Conservation (phyloP, 1,284 basidiomycete genomes). For the Blastosporella zonata region DNA sequence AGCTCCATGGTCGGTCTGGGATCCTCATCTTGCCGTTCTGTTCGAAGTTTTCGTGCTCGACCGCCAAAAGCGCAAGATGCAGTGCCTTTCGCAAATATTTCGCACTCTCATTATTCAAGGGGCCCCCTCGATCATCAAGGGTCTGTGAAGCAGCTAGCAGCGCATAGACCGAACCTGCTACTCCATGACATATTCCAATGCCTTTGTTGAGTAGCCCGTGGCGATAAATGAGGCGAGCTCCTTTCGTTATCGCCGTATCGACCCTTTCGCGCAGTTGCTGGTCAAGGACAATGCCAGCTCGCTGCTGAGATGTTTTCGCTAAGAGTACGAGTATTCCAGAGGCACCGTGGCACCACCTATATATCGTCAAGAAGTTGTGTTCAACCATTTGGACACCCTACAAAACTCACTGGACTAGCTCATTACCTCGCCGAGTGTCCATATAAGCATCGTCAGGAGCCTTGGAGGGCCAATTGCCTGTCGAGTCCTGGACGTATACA, state of each 20-base stretch:
- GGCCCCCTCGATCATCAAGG: conserved; percentile 23
- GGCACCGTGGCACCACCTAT: conserved; percentile 58
- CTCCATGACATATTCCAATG: conserved; percentile 55
- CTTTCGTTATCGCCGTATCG: conserved; percentile 33
- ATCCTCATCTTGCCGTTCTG: conserved; percentile 38
- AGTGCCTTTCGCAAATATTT: conserved; percentile 37
- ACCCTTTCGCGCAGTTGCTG: conserved; percentile 24
- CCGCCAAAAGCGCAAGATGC: conserved; percentile 46
- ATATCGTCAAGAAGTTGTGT: background rate
- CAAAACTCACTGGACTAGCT: conserved; percentile 44
- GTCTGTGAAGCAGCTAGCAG: conserved; percentile 43
- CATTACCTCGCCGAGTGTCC: conserved; percentile 23
- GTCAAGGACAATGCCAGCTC: conserved; percentile 20
- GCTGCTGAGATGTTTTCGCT: conserved; percentile 35
- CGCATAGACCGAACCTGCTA: conserved; percentile 49
- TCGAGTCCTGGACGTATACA: conserved; percentile 38
- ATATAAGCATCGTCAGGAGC: conserved; percentile 28
- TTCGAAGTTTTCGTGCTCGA: conserved; percentile 31
- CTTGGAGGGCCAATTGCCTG: conserved; percentile 52
- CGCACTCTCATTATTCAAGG: background rate
- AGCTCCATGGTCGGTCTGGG: conserved; percentile 50
- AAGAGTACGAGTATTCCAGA: conserved; percentile 47
- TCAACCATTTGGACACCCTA: no score
- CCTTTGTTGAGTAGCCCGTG: conserved; percentile 53
- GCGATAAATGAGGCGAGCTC: conserved; percentile 42